Percentiles rank a stretch among this genome's conserved stretches.
These are phyloP conservation scores for Candida frijolesensis DNA, from an alignment of 1,139 yeast species.

Conservation along the genomic window DNA sequence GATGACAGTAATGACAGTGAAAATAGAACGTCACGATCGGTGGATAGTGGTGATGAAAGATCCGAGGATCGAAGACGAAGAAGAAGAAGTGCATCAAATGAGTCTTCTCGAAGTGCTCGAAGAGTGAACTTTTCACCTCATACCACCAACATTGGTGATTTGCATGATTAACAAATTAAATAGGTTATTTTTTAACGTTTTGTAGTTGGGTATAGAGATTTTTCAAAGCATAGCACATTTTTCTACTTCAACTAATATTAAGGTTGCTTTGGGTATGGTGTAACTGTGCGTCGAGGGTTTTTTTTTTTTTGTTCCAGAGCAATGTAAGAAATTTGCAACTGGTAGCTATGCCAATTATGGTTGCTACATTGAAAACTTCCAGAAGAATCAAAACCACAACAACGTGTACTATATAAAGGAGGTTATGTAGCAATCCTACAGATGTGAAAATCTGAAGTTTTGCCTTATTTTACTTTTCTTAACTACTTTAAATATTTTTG, in stretches of 20 bases:
- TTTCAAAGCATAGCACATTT: not conserved
- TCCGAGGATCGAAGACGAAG: slow-evolving; percentile 4
- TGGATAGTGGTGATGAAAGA: slow-evolving; percentile 2
- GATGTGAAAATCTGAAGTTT: not conserved
- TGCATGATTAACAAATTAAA: slow-evolving; percentile 11
- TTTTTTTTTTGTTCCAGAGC: not conserved
- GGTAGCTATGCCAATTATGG: not conserved
- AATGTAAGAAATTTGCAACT: not conserved
- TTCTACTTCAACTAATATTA: not conserved
- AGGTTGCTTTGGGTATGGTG: not conserved
- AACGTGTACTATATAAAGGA: not conserved
- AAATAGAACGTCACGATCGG: not conserved
- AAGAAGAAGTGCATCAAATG: slow-evolving; percentile 12
- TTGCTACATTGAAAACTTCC: not conserved
- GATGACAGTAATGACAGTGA: not conserved
- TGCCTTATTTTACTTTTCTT: not conserved
- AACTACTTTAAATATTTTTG: not conserved
- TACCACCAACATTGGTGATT: slow-evolving; percentile 18
- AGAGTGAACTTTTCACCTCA: slow-evolving; percentile 17
- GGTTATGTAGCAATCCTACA: not conserved
- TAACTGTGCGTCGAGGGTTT: not conserved
- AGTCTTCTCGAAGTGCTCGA: slow-evolving; percentile 13
- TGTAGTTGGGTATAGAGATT: not conserved
- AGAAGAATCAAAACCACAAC: not conserved
- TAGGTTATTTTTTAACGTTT: not conserved